Evolutionary conservation across 2,329 filamentous ascomycete genomes (phyloP).

Genomic region (Sordariomycetes sp.): DNA sequence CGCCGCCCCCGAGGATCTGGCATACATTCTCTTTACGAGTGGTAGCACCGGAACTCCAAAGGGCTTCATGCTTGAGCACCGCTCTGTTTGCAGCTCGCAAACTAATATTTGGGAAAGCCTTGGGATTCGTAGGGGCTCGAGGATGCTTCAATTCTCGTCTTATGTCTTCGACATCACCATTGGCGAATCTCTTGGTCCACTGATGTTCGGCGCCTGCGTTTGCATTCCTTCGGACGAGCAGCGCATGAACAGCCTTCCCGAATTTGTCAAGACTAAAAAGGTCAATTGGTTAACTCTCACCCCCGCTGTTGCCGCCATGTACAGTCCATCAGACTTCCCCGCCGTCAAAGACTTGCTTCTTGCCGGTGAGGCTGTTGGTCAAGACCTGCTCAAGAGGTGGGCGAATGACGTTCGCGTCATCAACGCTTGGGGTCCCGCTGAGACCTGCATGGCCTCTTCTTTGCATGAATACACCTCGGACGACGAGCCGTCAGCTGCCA

Average conservation of each 20-base stretch:
- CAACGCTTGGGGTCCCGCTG: conserved; percentile 12
- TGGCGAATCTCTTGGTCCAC: conserved; percentile 1
- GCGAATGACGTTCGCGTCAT: conserved; percentile 1
- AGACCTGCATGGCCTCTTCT: conserved; percentile 2
- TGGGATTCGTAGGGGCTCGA: too few relatives aligned
- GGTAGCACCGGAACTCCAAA: conserved; percentile 14
- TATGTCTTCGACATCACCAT: conserved; percentile 4
- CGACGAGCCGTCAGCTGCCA: background rate
- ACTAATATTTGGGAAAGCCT: too few relatives aligned
- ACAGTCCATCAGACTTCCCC: background rate
- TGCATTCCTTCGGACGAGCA: conserved; percentile 25
- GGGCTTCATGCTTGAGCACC: conserved; percentile 12
- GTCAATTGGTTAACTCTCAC: conserved; percentile 2
- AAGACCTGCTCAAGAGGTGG: conserved; percentile 10
- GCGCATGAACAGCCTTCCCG: background rate
- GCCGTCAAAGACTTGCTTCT: conserved; percentile 4
- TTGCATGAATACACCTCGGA: background rate
- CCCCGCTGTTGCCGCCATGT: background rate
- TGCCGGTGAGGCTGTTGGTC: conserved; percentile 8
- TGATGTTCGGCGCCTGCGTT: conserved; percentile 22
- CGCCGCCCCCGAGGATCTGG: background rate
- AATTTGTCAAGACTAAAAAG: background rate
- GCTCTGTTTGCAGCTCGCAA: too few relatives aligned
- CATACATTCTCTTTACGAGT: conserved; percentile 13
- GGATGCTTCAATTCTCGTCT: conserved; percentile 2